These are phyloP conservation scores for Ulota crispa DNA, from an alignment of 225 moss, liverwort and hornwort species.

Conservation along the genomic window DNA sequence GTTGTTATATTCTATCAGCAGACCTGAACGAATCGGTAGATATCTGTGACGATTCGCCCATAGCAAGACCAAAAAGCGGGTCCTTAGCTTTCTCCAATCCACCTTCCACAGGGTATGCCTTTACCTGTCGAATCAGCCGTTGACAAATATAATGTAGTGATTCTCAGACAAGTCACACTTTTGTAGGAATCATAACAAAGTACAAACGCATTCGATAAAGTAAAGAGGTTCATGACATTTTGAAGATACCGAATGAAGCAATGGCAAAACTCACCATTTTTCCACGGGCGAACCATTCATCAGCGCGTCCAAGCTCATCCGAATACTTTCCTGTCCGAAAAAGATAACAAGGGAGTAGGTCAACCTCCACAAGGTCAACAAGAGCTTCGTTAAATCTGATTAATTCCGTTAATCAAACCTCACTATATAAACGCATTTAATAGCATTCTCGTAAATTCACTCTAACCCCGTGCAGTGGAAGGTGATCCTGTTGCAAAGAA, in stretches of 20 bases:
- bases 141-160: neutral
- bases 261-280: slow-evolving; percentile 51
- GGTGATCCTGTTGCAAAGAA: neutral
- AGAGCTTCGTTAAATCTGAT: neutral
- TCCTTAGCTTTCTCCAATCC: slow-evolving; percentile 91
- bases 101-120: slow-evolving; percentile 93
- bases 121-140: slow-evolving; percentile 50
- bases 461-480: neutral
- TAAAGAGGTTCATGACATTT: neutral
- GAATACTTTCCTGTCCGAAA: slow-evolving; percentile 79
- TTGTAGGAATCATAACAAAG: neutral
- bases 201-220: neutral
- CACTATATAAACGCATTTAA: neutral
- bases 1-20: slow-evolving; percentile 1
- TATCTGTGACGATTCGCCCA: slow-evolving; percentile 92
- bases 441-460: neutral
- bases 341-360: neutral
- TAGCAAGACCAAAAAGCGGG: slow-evolving; percentile 87
- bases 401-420: neutral
- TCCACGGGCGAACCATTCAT: slow-evolving; percentile 83
- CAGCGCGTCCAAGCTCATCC: slow-evolving; percentile 77
- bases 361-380: slow-evolving; percentile 14
- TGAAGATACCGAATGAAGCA: neutral
- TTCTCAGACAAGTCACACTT: neutral
- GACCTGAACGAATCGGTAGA: slow-evolving; percentile 88